These are phyloP conservation scores for Eleusine coracana DNA, from an alignment of 176 grass and related monocot genomes.

Conservation along the genomic window DNA sequence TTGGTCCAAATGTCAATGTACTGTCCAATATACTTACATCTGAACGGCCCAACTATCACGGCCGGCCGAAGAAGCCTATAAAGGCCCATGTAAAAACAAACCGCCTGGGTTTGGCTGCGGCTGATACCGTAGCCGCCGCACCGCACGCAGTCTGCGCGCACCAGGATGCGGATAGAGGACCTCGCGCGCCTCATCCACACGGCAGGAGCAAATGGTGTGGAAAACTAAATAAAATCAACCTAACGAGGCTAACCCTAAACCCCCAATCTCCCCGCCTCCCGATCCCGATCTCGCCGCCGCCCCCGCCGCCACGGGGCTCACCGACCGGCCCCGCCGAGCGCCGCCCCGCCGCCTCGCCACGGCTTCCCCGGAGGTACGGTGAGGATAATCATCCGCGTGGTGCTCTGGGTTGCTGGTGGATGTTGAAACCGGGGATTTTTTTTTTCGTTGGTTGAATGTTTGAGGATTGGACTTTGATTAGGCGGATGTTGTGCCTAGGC, in stretches of 20 bases:
- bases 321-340: background rate
- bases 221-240: background rate
- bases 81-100: background rate
- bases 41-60: background rate
- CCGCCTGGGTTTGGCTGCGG: background rate
- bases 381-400: background rate
- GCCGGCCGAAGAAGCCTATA: background rate
- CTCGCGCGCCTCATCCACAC: slow-evolving; percentile 8
- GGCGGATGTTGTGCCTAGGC: background rate
- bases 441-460: background rate
- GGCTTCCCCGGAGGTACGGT: slow-evolving; percentile 14
- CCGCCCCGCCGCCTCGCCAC: background rate
- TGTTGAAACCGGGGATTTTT: background rate
- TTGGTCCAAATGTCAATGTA: too few relatives aligned
- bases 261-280: slow-evolving; percentile 11
- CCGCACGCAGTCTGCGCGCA: slow-evolving; percentile 17
- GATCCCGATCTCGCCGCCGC: slow-evolving; percentile 21
- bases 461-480: background rate
- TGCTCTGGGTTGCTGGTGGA: background rate
- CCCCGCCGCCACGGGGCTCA: background rate
- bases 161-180: slow-evolving; percentile 1
- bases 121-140: background rate
- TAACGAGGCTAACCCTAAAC: slow-evolving; percentile 33
- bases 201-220: background rate
- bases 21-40: background rate